A percentile compares a stretch with the other conserved stretches of the same genome.
Evolutionary conservation across 768 basidiomycete species (phyloP).

Genomic region (Pleurotus pulmonarius): DNA sequence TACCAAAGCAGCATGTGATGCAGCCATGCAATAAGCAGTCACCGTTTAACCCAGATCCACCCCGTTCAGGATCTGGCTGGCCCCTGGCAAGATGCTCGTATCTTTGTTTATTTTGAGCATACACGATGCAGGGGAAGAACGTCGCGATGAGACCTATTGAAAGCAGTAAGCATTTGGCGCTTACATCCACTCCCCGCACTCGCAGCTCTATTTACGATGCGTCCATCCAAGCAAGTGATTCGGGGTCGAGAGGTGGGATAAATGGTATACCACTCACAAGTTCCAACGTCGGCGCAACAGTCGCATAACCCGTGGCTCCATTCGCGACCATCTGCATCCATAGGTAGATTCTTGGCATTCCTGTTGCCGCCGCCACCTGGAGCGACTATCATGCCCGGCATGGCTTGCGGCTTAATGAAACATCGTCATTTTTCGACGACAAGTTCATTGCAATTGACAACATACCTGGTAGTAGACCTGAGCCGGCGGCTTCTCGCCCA

Average conservation of each 20-base stretch:
- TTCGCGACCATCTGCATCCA: slow-evolving; percentile 19
- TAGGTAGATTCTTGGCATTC: slow-evolving; percentile 22
- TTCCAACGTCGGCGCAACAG: slow-evolving; percentile 17
- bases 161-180: too few species aligned
- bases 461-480: not conserved
- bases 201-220: too few species aligned
- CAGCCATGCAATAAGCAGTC: slow-evolving; percentile 35
- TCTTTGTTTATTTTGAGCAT: slow-evolving; percentile 34
- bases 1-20: slow-evolving; percentile 24
- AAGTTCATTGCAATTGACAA: too few species aligned
- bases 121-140: slow-evolving; percentile 35
- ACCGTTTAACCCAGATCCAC: slow-evolving; percentile 25
- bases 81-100: slow-evolving; percentile 26
- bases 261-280: slow-evolving; percentile 15
- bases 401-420: slow-evolving; percentile 16
- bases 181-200: too few species aligned
- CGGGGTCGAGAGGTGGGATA: too few species aligned
- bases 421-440: not conserved
- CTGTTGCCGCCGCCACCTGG: slow-evolving; percentile 17
- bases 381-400: slow-evolving; percentile 14
- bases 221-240: too few species aligned
- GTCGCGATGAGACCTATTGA: slow-evolving; percentile 22
- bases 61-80: slow-evolving; percentile 29
- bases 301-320: slow-evolving; percentile 24
- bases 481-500: not conserved